These are phyloP conservation scores for Dryadomyces quercus-mongolicae DNA, from an alignment of 2,329 filamentous ascomycete genomes.

Conservation along the genomic window DNA sequence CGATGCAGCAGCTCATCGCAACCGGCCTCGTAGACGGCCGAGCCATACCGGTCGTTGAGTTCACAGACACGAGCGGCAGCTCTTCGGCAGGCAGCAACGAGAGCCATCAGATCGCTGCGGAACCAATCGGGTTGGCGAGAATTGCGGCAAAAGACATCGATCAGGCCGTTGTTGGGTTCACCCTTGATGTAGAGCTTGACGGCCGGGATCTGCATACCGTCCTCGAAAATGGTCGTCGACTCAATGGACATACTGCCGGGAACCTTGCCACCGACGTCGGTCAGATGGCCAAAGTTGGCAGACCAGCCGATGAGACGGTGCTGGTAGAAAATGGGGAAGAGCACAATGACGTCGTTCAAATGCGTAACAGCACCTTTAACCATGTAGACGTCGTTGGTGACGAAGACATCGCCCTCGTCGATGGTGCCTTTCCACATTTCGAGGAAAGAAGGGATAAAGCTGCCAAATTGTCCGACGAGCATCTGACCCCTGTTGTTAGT, in stretches of 20 bases:
- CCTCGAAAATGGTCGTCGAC: slow-evolving; percentile 32
- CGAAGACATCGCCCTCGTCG: slow-evolving; percentile 35
- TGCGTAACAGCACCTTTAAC: slow-evolving; percentile 36
- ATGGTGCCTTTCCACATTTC: slow-evolving; percentile 29
- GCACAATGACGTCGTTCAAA: slow-evolving; percentile 35
- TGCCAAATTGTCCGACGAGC: slow-evolving; percentile 34
- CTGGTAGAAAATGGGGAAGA: slow-evolving; percentile 33
- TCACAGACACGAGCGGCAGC: slow-evolving; percentile 31
- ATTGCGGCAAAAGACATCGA: slow-evolving; percentile 33
- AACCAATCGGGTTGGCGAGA: slow-evolving; percentile 36
- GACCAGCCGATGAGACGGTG: slow-evolving; percentile 32
- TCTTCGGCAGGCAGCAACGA: slow-evolving; percentile 32
- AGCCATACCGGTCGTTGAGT: slow-evolving; percentile 29
- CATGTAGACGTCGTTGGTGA: slow-evolving; percentile 38
- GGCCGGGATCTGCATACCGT: slow-evolving; percentile 35
- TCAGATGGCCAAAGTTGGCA: slow-evolving; percentile 37
- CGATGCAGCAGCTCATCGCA: slow-evolving; percentile 30
- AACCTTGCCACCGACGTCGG: slow-evolving; percentile 29
- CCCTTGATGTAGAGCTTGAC: slow-evolving; percentile 33
- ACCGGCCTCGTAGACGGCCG: slow-evolving; percentile 29
- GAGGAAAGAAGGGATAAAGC: slow-evolving; percentile 26
- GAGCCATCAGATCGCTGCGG: slow-evolving; percentile 31
- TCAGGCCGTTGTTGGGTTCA: slow-evolving; percentile 28
- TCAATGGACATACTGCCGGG: slow-evolving; percentile 38
- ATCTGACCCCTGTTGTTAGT: slow-evolving; percentile 34